These are phyloP conservation scores for Mycena olivaceomarginata DNA, from an alignment of 768 basidiomycete species.

Conservation along the genomic window DNA sequence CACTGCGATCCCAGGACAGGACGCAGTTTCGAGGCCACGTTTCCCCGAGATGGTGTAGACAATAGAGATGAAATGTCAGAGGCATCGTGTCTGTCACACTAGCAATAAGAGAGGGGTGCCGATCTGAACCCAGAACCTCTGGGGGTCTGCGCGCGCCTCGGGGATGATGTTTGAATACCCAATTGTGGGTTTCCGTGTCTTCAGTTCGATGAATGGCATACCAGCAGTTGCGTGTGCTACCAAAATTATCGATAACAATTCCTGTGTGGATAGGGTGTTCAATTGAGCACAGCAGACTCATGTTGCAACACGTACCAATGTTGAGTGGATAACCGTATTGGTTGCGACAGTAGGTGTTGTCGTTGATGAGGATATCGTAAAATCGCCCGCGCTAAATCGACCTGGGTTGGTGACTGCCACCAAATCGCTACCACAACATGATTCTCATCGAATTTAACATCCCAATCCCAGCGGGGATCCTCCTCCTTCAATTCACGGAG, in stretches of 20 bases:
- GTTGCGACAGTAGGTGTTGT: too few species aligned
- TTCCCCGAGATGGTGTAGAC: conserved; percentile 49
- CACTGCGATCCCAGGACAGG: not conserved
- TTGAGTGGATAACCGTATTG: conserved; percentile 48
- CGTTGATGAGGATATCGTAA: too few species aligned
- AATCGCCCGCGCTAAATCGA: too few species aligned
- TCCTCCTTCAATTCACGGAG: too few species aligned
- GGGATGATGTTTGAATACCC: conserved; percentile 49
- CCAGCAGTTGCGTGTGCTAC: conserved; percentile 49
- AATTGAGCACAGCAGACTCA: not conserved
- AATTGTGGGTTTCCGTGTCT: conserved; percentile 46
- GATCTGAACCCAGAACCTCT: too few species aligned
- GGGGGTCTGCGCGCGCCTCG: too few species aligned
- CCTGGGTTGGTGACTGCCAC: too few species aligned
- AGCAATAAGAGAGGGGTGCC: conserved; percentile 47
- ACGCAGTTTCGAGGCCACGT: not conserved
- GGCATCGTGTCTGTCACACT: conserved; percentile 43
- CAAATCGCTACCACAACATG: too few species aligned
- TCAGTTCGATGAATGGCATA: conserved; percentile 51
- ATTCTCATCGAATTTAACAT: too few species aligned
- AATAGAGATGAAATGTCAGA: conserved; percentile 51
- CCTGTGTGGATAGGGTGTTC: not conserved
- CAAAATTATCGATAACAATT: conserved; percentile 45
- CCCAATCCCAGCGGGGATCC: too few species aligned
- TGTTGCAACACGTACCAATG: conserved; percentile 42